Evolutionary conservation across 208 protist genomes (phyloP).

Genomic region (Leishmania guyanensis): DNA sequence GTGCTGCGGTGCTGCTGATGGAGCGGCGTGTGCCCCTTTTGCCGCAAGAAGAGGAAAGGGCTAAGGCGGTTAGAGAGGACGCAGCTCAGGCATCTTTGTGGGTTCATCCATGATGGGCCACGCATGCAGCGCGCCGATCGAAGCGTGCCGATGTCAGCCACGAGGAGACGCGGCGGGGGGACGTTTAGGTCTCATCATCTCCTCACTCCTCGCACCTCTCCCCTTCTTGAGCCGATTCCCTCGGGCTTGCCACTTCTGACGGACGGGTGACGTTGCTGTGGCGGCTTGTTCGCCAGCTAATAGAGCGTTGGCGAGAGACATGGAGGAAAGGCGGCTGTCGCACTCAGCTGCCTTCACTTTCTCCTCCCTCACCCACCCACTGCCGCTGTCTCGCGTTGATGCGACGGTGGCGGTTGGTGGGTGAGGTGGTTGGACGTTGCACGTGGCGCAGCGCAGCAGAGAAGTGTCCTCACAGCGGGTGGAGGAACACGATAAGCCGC

Average conservation of each 20-base stretch:
- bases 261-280: not conserved
- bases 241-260: not conserved
- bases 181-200: not conserved
- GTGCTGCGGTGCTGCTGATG: not conserved
- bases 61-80: not conserved
- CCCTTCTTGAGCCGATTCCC: not conserved
- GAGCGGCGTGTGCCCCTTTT: not conserved
- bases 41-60: not conserved
- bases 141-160: not conserved
- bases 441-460: not conserved
- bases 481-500: not conserved
- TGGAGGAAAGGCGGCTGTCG: not conserved
- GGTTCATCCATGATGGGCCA: not conserved
- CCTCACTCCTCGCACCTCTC: not conserved
- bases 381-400: too few species aligned
- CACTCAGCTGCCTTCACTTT: not conserved
- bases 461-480: not conserved
- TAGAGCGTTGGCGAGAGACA: not conserved
- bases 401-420: too few species aligned
- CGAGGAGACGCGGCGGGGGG: too few species aligned
- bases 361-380: too few species aligned
- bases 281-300: not conserved
- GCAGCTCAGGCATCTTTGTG: not conserved
- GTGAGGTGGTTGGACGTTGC: too few species aligned
- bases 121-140: too few species aligned